Conservation (phyloP, 148 eudicot genomes). For the Spergularia bocconei region DNA sequence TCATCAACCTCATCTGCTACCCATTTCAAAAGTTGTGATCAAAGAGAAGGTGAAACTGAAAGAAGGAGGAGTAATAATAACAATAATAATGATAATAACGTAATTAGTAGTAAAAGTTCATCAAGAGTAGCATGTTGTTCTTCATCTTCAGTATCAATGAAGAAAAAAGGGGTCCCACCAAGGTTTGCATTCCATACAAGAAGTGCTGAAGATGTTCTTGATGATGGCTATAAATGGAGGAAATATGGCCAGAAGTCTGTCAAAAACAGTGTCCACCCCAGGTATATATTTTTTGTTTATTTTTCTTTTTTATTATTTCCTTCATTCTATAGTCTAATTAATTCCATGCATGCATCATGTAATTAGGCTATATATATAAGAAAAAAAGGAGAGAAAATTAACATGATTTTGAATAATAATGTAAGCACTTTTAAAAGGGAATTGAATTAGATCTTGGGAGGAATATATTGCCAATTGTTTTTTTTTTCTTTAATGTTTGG, state of each 20-base stretch:
- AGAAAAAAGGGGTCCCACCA: conserved; percentile 54
- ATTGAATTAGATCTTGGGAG: too few species aligned
- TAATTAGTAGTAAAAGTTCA: conserved; percentile 5
- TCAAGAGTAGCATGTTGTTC: conserved; percentile 1
- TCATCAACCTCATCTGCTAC: conserved; percentile 30
- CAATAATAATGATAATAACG: neutral
- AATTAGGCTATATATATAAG: too few species aligned
- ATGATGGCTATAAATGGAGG: conserved; percentile 87
- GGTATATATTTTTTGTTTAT: conserved; percentile 33
- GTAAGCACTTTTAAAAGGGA: too few species aligned
- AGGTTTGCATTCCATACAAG: conserved; percentile 84
- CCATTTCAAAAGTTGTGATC: neutral
- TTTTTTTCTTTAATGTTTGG: too few species aligned
- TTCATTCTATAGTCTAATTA: neutral
- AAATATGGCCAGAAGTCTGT: conserved; percentile 94
- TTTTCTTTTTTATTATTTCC: too few species aligned
- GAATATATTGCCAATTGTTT: too few species aligned
- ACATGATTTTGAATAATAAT: too few species aligned
- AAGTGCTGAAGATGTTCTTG: conserved; percentile 82
- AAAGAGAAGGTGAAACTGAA: neutral
- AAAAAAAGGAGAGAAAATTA: too few species aligned
- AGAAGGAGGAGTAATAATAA: neutral
- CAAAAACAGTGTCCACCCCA: conserved; percentile 74
- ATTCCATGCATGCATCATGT: too few species aligned
- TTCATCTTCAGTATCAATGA: conserved; percentile 6